Percentiles rank a stretch among this genome's conserved stretches.
These are phyloP conservation scores for Alternaria sp. DNA, from an alignment of 2,329 filamentous ascomycete genomes.

Conservation along the genomic window DNA sequence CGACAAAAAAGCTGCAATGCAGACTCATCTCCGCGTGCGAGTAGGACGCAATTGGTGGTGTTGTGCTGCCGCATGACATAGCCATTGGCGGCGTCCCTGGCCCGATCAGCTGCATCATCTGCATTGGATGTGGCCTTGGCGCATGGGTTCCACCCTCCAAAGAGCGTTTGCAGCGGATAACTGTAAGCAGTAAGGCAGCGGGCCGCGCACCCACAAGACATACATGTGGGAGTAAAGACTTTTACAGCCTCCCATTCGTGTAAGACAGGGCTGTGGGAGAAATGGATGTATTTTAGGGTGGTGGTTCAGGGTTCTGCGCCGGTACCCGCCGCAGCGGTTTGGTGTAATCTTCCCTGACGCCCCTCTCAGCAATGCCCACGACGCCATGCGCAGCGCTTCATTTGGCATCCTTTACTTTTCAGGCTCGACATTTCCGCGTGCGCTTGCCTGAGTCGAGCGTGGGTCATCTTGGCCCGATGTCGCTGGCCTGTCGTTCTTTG, in stretches of 20 bases:
- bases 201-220: slow-evolving; percentile 3
- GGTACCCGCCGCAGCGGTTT: neutral
- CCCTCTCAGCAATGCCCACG: slow-evolving; percentile 15
- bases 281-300: neutral
- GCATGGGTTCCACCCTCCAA: slow-evolving; percentile 14
- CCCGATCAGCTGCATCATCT: slow-evolving; percentile 16
- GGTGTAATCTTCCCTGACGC: neutral
- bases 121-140: slow-evolving; percentile 25
- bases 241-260: neutral
- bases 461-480: slow-evolving; percentile 33
- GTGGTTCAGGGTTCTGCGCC: neutral
- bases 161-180: slow-evolving; percentile 28
- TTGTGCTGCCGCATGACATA: slow-evolving; percentile 27
- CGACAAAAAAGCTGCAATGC: slow-evolving; percentile 6
- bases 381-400: slow-evolving; percentile 27
- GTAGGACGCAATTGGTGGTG: slow-evolving; percentile 10
- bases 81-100: slow-evolving; percentile 31
- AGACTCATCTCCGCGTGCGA: slow-evolving; percentile 16
- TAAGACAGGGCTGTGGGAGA: neutral
- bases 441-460: slow-evolving; percentile 21
- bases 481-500: slow-evolving; percentile 30
- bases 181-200: slow-evolving; percentile 12
- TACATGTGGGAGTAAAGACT: neutral
- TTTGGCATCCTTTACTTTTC: slow-evolving; percentile 12
- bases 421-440: slow-evolving; percentile 21